phyloP scores from a whole-genome alignment of 2,329 filamentous ascomycete species.

The Leptodontidium sp. region DNA sequence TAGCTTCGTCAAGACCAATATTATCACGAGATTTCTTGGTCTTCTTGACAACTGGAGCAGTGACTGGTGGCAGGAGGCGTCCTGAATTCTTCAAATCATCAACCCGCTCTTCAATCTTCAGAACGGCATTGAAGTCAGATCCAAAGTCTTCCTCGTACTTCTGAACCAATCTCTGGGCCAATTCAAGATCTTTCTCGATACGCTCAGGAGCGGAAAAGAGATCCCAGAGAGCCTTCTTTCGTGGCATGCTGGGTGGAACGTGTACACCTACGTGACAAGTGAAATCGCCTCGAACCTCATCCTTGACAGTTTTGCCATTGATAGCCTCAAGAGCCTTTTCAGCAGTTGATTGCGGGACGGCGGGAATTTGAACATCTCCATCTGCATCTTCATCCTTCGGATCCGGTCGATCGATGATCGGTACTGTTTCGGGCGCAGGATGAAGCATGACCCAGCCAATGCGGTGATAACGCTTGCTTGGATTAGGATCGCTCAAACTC shows the following conservation, averaged over 20 bases:
- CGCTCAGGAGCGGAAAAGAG: conserved; percentile 94
- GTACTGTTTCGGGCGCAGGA: conserved; percentile 72
- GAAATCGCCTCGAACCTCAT: conserved; percentile 93
- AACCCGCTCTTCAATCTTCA: conserved; percentile 86
- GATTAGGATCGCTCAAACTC: conserved; percentile 95
- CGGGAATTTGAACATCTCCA: conserved; percentile 59
- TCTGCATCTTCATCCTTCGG: conserved; percentile 70
- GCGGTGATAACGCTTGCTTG: conserved; percentile 93
- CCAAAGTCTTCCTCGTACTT: conserved; percentile 89
- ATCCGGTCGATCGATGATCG: conserved; percentile 75
- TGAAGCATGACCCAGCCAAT: conserved; percentile 99
- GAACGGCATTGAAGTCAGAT: conserved; percentile 76
- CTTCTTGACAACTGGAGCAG: conserved; percentile 64
- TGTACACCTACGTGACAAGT: conserved; percentile 97
- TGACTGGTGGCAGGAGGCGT: conserved; percentile 73
- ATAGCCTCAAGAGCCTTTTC: conserved; percentile 93
- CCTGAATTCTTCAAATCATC: conserved; percentile 81
- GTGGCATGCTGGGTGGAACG: conserved; percentile 82
- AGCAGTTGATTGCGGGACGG: conserved; percentile 65
- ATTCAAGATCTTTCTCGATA: conserved; percentile 85
- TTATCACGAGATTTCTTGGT: conserved; percentile 64
- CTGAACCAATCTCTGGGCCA: conserved; percentile 82
- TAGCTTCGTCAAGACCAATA: conserved; percentile 66
- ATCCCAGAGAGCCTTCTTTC: conserved; percentile 97
- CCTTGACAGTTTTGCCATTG: conserved; percentile 96